A percentile compares a stretch with the other conserved stretches of the same genome.
phyloP scores from a whole-genome alignment of 1,139 yeast species.

The Tardiomyces blankii region DNA sequence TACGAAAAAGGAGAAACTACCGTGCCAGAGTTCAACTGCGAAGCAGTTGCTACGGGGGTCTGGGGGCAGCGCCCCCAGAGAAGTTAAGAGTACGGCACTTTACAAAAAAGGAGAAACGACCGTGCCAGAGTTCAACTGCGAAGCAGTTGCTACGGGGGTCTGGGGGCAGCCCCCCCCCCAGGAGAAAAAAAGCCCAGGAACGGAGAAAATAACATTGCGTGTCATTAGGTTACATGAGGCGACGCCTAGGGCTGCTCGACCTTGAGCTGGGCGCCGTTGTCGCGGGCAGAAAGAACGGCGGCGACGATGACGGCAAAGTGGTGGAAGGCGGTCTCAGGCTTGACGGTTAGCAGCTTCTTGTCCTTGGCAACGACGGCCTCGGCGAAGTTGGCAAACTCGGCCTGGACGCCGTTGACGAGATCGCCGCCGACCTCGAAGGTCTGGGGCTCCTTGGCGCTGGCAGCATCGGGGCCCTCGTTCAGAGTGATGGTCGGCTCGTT shows the following conservation, averaged over 20 bases:
- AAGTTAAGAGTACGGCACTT: too few relatives aligned
- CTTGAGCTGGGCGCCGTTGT: conserved; percentile 45
- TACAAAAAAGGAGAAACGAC: too few relatives aligned
- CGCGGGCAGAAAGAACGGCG: conserved; percentile 56
- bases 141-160: too few relatives aligned
- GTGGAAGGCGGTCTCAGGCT: conserved; percentile 75
- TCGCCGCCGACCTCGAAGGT: conserved; percentile 36
- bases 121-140: too few relatives aligned
- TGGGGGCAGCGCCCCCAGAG: too few relatives aligned
- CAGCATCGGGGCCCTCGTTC: conserved; percentile 36
- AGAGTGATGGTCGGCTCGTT: conserved; percentile 37
- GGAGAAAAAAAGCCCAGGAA: too few relatives aligned
- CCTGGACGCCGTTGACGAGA: conserved; percentile 47
- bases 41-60: too few relatives aligned
- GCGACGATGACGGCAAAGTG: conserved; percentile 87
- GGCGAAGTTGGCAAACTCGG: conserved; percentile 65
- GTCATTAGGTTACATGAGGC: not conserved
- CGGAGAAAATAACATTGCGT: conserved; percentile 1
- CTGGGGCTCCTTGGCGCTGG: conserved; percentile 33
- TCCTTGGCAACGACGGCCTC: conserved; percentile 58
- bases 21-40: too few relatives aligned
- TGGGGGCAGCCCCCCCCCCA: too few relatives aligned
- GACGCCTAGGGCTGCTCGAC: conserved; percentile 28
- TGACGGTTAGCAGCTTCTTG: conserved; percentile 43
- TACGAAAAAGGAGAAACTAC: too few relatives aligned